Conservation (phyloP, 2,329 filamentous ascomycete species). For the Tolypocladium nubicola region DNA sequence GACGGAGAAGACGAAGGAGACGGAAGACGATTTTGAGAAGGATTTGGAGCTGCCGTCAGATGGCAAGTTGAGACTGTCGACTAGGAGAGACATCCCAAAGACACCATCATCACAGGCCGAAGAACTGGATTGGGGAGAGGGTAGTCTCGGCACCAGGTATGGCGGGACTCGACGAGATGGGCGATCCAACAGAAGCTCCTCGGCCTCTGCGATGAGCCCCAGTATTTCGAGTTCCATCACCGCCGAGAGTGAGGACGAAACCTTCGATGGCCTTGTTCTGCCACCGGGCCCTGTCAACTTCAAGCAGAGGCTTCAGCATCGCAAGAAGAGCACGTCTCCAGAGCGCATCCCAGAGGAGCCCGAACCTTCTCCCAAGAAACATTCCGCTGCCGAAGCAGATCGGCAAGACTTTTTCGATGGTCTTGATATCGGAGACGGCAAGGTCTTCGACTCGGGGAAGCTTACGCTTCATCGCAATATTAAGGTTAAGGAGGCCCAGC, state of each 20-base stretch:
- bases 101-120: constrained; percentile 53
- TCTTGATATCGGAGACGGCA: constrained; percentile 76
- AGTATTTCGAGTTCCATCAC: constrained; percentile 88
- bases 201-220: constrained; percentile 80
- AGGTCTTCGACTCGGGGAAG: constrained; percentile 71
- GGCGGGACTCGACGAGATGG: constrained; percentile 74
- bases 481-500: constrained; percentile 65
- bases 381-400: constrained; percentile 29
- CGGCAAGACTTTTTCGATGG: constrained; percentile 76
- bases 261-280: constrained; percentile 78
- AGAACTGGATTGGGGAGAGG: constrained; percentile 90
- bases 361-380: constrained; percentile 17
- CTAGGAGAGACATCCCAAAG: constrained; percentile 49
- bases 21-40: constrained; percentile 58
- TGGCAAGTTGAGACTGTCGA: constrained; percentile 54
- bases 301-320: constrained; percentile 62
- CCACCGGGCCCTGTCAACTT: constrained; percentile 79
- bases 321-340: constrained; percentile 51
- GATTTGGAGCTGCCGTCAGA: constrained; percentile 63
- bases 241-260: constrained; percentile 86
- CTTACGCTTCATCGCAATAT: constrained; percentile 84
- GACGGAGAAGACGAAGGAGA: constrained; percentile 18
- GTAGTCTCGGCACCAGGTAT: constrained; percentile 82
- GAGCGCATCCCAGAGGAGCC: constrained; percentile 33
- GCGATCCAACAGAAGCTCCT: constrained; percentile 75